These are phyloP conservation scores for Narthecium ossifragum DNA, from an alignment of 106 monocot species.

Conservation along the genomic window DNA sequence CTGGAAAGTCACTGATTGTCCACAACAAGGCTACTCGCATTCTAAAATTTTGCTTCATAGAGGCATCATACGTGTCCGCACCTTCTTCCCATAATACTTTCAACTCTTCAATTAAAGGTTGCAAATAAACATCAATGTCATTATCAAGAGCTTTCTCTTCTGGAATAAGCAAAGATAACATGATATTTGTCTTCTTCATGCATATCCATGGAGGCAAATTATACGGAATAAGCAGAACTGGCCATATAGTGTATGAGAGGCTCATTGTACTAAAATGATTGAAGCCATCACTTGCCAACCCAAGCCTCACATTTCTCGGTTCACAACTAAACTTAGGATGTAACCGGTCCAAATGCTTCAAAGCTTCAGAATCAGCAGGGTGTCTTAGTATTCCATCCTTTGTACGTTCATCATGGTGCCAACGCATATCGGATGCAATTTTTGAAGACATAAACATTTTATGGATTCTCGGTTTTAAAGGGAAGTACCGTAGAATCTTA, in stretches of 20 bases:
- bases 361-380: not conserved
- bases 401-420: not conserved
- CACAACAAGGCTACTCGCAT: conserved; percentile 7
- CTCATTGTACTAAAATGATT: conserved; percentile 4
- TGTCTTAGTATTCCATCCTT: not conserved
- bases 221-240: not conserved
- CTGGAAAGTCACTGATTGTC: conserved; percentile 14
- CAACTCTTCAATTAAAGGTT: conserved; percentile 9
- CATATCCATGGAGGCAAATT: conserved; percentile 11
- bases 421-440: too few species aligned
- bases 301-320: conserved; percentile 5
- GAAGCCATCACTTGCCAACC: conserved; percentile 12
- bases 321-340: conserved; percentile 1
- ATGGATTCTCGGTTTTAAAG: too few species aligned
- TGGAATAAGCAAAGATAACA: conserved; percentile 1
- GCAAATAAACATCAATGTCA: conserved; percentile 8
- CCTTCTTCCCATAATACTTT: not conserved
- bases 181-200: conserved; percentile 1
- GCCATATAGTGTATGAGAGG: conserved; percentile 3
- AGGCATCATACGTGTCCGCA: conserved; percentile 9
- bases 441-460: too few species aligned
- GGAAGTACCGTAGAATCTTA: too few species aligned
- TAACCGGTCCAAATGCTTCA: not conserved
- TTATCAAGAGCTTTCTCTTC: not conserved
- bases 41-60: conserved; percentile 4